A percentile compares a stretch with the other conserved stretches of the same genome.
phyloP scores from a whole-genome alignment of 345 rosid genomes.

The Dipteronia sinensis region DNA sequence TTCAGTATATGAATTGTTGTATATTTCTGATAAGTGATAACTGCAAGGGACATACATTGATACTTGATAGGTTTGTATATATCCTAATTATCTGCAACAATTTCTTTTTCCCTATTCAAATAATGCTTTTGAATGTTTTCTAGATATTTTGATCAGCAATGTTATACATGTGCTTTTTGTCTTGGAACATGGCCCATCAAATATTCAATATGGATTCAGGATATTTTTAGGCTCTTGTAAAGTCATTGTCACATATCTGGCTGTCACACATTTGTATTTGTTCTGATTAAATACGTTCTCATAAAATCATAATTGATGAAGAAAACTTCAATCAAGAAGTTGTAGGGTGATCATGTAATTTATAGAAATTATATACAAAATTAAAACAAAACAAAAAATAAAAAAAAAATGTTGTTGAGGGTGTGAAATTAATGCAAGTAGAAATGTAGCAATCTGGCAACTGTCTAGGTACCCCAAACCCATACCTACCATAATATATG shows the following conservation, averaged over 20 bases:
- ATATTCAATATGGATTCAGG: not conserved
- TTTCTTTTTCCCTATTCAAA: not conserved
- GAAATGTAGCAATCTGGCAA: not conserved
- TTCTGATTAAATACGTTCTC: not conserved
- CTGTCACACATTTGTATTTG: not conserved
- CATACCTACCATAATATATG: conserved; percentile 31
- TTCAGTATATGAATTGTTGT: not conserved
- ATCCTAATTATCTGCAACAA: not conserved
- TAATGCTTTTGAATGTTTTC: not conserved
- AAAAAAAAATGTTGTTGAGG: not conserved
- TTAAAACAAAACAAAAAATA: too few species aligned
- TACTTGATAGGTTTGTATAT: not conserved
- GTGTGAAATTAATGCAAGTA: not conserved
- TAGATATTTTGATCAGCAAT: not conserved
- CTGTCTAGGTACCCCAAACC: conserved; percentile 35
- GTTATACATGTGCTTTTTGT: not conserved
- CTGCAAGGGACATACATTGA: too few species aligned
- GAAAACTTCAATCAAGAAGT: not conserved
- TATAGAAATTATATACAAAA: too few species aligned
- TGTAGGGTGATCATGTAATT: too few species aligned
- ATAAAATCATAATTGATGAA: not conserved
- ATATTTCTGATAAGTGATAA: not conserved
- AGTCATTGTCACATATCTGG: not conserved
- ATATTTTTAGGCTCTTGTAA: not conserved
- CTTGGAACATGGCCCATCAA: not conserved